Base-by-base conservation (phyloP, 306 rosid genomes). In the Abrus precatorius region DNA sequence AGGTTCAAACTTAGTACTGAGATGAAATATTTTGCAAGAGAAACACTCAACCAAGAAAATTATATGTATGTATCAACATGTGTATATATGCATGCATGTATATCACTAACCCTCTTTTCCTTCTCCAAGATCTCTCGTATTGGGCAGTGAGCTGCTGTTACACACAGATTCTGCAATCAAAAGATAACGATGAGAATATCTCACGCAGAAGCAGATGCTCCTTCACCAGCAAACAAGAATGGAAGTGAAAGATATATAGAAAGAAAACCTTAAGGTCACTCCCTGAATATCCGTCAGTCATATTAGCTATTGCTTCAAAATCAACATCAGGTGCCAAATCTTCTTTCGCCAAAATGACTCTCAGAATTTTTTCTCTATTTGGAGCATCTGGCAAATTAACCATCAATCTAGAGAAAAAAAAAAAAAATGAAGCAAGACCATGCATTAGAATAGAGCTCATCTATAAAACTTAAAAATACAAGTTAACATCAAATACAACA, bases 281-380 rank as follows among this genome's bases (percentile, higher is more conserved):
- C 77, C 97, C 97, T 1, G 97, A 93, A 81, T 93, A 93, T 56
- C 99, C 99, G 61, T 95, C 97, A 0, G 97, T 89, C 94, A 91
- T 89, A 82, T 80, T 93, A 62, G 99, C 95, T 69, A 89, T 43
- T 48, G 90, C 94, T 74, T 88, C 95, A 86, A 95, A 84, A 80
- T 91, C 94, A 83, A 93, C 91, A 73, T 87, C 95, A 12, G 90
- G 75, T 1, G 85, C 87, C 78, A 93, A 63, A 57, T 95, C 97
- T 86, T 95, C 99, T 80, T 93, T 93, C 6, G 89, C 92, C 85
- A 93, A 85, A 79, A 95, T 86, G 68, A 95, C 99, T 84, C 83
- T 53, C 2, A 95, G 66, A 80, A 93, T 95, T 82, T 95, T 95
- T 64, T 80, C 94, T 84, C 99, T 84, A 78, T 95, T 95, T 55